These are phyloP conservation scores for Talaromyces proteolyticus DNA, from an alignment of 495 filamentous ascomycete genomes.

Conservation along the genomic window DNA sequence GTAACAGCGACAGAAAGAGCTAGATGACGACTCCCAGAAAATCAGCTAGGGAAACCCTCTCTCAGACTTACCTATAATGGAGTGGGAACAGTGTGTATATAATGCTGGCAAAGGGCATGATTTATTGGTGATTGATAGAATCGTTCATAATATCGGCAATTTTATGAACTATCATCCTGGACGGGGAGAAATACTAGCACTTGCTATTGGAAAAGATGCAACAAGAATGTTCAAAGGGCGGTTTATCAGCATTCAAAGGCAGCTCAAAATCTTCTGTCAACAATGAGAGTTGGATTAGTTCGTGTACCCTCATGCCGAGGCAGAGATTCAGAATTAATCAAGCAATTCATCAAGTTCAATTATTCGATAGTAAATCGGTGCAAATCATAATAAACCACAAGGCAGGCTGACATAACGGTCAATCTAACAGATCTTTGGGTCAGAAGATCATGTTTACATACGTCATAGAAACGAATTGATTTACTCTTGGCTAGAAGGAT, in stretches of 20 bases:
- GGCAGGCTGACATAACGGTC: too few relatives aligned
- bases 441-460: too few relatives aligned
- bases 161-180: slow-evolving; percentile 18
- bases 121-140: not conserved
- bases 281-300: not conserved
- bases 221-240: slow-evolving; percentile 6
- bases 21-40: not conserved
- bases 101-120: not conserved
- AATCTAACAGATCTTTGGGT: too few relatives aligned
- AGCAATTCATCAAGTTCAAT: too few relatives aligned
- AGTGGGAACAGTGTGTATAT: not conserved
- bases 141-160: not conserved
- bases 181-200: slow-evolving; percentile 16
- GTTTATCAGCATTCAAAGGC: not conserved
- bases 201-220: slow-evolving; percentile 22
- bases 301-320: too few relatives aligned
- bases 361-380: too few relatives aligned
- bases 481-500: too few relatives aligned
- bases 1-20: not conserved
- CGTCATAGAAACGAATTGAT: too few relatives aligned
- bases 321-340: too few relatives aligned
- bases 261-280: not conserved
- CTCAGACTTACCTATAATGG: not conserved
- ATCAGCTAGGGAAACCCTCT: not conserved
- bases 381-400: too few relatives aligned